A percentile compares a stretch with the other conserved stretches of the same genome.
phyloP scores from a whole-genome alignment of 1,139 yeast genomes.

The Pneumocystis canis region DNA sequence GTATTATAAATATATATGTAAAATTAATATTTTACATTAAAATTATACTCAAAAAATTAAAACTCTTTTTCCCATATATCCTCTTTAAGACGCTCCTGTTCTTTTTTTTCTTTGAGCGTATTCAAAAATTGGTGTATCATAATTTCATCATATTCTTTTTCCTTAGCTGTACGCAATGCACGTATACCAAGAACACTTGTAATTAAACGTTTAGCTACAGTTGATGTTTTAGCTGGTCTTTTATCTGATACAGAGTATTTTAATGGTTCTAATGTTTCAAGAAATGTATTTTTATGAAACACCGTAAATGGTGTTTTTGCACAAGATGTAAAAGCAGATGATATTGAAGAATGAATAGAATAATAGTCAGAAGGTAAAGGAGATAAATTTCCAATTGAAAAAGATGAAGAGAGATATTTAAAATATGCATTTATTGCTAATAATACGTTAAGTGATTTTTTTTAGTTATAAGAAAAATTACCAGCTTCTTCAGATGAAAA shows the following conservation, averaged over 20 bases:
- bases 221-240: background rate
- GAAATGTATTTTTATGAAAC: background rate
- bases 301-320: background rate
- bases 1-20: too few relatives aligned
- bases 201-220: background rate
- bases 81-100: background rate
- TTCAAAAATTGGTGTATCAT: background rate
- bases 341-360: background rate
- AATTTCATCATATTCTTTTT: background rate
- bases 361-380: slow-evolving; percentile 1
- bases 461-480: background rate
- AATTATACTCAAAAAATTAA: too few relatives aligned
- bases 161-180: background rate
- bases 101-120: background rate
- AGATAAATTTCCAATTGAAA: slow-evolving; percentile 9
- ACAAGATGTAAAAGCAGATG: background rate
- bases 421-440: slow-evolving; percentile 9
- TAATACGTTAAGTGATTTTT: background rate
- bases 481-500: slow-evolving; percentile 1
- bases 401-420: slow-evolving; percentile 7
- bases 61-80: background rate
- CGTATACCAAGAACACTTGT: background rate
- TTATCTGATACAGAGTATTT: background rate
- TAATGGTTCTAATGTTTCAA: background rate
- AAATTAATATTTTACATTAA: too few relatives aligned